Conservation (phyloP, 768 basidiomycete species). For the Naganishia antarctica region DNA sequence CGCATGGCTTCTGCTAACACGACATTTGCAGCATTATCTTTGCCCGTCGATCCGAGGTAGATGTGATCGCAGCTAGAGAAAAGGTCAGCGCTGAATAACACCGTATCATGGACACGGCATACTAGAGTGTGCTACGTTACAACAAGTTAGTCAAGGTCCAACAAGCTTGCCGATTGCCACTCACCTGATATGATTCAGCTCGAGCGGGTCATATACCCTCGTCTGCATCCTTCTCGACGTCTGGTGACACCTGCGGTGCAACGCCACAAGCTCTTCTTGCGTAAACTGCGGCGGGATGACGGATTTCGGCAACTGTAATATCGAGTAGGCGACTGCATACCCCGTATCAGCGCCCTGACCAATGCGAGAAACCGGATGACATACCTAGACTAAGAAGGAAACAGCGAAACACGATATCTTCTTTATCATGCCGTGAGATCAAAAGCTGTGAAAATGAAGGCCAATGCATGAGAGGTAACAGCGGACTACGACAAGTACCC, state of each 20-base stretch:
- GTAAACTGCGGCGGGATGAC: slow-evolving; percentile 27
- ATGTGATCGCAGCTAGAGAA: slow-evolving; percentile 33
- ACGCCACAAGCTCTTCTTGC: slow-evolving; percentile 27
- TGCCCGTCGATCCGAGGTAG: slow-evolving; percentile 35
- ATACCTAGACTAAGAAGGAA: slow-evolving; percentile 36
- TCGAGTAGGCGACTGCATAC: slow-evolving; percentile 33
- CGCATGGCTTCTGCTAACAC: slow-evolving; percentile 33
- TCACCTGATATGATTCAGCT: slow-evolving; percentile 30
- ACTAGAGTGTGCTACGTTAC: slow-evolving; percentile 33
- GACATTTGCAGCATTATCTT: slow-evolving; percentile 30
- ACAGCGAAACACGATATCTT: slow-evolving; percentile 29
- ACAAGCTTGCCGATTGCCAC: background rate
- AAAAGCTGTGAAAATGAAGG: slow-evolving; percentile 36
- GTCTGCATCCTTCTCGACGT: slow-evolving; percentile 27
- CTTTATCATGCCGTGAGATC: slow-evolving; percentile 32
- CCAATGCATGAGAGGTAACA: slow-evolving; percentile 37
- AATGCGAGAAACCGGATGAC: background rate
- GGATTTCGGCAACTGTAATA: slow-evolving; percentile 36
- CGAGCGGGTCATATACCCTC: slow-evolving; percentile 23
- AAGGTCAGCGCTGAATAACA: background rate
- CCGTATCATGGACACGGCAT: background rate
- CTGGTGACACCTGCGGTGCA: slow-evolving; percentile 33
- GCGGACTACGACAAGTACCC: slow-evolving; percentile 23
- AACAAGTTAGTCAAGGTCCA: background rate
- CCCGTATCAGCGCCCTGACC: too few relatives aligned